Base-by-base conservation (phyloP, 805 yeast species). In the Teunomyces barrocoloradensis region DNA sequence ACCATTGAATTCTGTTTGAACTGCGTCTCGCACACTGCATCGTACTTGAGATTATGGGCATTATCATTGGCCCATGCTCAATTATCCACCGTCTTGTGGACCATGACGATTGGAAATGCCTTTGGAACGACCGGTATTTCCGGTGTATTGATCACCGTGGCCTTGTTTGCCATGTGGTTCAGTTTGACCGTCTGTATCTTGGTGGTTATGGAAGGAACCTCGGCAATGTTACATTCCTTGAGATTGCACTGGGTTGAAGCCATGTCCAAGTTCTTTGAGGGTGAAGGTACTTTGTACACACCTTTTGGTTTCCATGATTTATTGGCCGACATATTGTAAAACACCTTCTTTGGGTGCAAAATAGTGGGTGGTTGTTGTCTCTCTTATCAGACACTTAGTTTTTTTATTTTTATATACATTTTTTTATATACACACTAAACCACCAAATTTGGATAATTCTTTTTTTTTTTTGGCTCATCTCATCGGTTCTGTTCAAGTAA, bases 221-320 rank as follows among this genome's bases (percentile, higher is more conserved):
- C 89, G n/a, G 90, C 90, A 17, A 85, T 85, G 91, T 71, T 85
- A 58, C 91, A 85, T 63, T 79, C 87, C 12, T 74, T 85, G 58
- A 78, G 91, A 68, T 71, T 85, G 56, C 91, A 85, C 60, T 85
- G 91, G 91, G 90, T 85, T 45, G 91, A 85, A 60, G 80, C 88
- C 32, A 85, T 85, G 91, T 82, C 88, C 39, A 85, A 85, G 64
- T 85, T 82, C 61, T 85, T 85, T 54, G 85, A 82, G 59, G 91
- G 91, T 60, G 89, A 85, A 59, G 91, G 91, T 53, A 68, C 76
- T 42, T 78, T 81, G 7, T 85, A 82, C 59, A 78, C 77, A 50
- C 91, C 91, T 25, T 85, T 83, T 58, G 65, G 73, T 1, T 82
- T 84, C 44, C 25, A 48, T 34, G 52, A 48, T 32, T 49, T 51